These are phyloP conservation scores for Ambrosia artemisiifolia DNA, from an alignment of 129 eudicot genomes.

Conservation along the genomic window DNA sequence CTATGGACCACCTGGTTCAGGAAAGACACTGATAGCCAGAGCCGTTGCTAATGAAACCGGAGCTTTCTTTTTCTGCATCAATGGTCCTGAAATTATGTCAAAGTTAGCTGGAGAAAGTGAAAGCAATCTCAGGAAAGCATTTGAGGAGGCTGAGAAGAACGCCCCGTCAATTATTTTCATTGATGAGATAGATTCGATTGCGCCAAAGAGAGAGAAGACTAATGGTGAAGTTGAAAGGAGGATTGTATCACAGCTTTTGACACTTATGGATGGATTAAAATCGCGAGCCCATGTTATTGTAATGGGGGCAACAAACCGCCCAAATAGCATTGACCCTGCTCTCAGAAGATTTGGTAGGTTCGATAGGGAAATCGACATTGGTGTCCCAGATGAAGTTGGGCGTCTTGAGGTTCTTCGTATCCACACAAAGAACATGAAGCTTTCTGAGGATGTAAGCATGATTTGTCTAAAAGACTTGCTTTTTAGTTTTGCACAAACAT, in stretches of 20 bases:
- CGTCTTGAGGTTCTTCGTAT: conserved; percentile 71
- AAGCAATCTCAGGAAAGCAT: conserved; percentile 72
- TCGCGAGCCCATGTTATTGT: conserved; percentile 40
- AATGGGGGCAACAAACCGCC: neutral
- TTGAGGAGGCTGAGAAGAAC: conserved; percentile 34
- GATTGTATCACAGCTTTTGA: conserved; percentile 70
- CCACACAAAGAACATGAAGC: conserved; percentile 70
- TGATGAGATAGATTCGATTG: conserved; percentile 76
- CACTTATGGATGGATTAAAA: conserved; percentile 76
- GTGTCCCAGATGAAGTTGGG: conserved; percentile 77
- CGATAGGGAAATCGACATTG: conserved; percentile 72
- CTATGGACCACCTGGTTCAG: conserved; percentile 37
- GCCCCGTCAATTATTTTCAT: conserved; percentile 21
- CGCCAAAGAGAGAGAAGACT: conserved; percentile 79
- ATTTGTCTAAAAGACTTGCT: neutral
- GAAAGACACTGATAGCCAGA: conserved; percentile 63
- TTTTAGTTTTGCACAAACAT: neutral
- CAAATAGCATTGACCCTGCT: conserved; percentile 37
- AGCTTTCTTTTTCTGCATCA: conserved; percentile 14
- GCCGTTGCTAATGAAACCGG: conserved; percentile 82
- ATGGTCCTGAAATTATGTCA: conserved; percentile 36
- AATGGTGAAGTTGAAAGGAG: conserved; percentile 77
- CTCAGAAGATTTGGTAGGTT: conserved; percentile 76
- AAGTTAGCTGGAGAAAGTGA: conserved; percentile 77
- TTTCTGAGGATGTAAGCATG: conserved; percentile 55